A percentile compares a stretch with the other conserved stretches of the same genome.
phyloP scores from a whole-genome alignment of 345 rosid genomes.

The Isatis tinctoria region DNA sequence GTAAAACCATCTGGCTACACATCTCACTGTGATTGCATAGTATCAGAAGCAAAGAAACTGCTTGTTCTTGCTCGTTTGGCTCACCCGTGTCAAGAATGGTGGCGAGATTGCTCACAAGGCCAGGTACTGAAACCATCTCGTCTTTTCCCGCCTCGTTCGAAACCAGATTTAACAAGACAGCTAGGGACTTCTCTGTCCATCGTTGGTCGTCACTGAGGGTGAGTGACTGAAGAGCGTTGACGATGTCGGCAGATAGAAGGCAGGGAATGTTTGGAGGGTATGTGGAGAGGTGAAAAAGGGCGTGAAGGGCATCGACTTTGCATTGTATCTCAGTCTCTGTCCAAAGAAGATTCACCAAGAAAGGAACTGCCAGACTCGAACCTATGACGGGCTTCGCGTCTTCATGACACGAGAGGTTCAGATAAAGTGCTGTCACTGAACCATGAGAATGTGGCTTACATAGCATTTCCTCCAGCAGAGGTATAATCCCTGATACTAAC shows the following conservation, averaged over 20 bases:
- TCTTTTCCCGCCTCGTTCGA: slow-evolving; percentile 55
- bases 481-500: slow-evolving; percentile 62
- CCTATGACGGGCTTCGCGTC: slow-evolving; percentile 77
- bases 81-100: slow-evolving; percentile 66
- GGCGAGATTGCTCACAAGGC: slow-evolving; percentile 60
- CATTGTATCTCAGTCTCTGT: slow-evolving; percentile 57
- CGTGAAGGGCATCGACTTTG: slow-evolving; percentile 91
- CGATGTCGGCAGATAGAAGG: slow-evolving; percentile 70
- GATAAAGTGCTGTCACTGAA: slow-evolving; percentile 81
- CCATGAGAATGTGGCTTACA: slow-evolving; percentile 46
- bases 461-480: slow-evolving; percentile 75
- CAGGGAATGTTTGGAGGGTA: slow-evolving; percentile 47
- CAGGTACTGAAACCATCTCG: slow-evolving; percentile 59
- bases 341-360: slow-evolving; percentile 60
- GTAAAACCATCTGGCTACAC: slow-evolving; percentile 80
- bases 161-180: slow-evolving; percentile 71
- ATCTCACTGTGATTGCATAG: slow-evolving; percentile 69
- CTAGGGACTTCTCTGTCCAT: slow-evolving; percentile 80
- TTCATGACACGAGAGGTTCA: slow-evolving; percentile 79
- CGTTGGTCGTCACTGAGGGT: slow-evolving; percentile 46
- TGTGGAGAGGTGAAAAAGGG: slow-evolving; percentile 83
- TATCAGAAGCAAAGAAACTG: slow-evolving; percentile 62
- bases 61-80: slow-evolving; percentile 76
- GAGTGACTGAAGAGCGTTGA: slow-evolving; percentile 61
- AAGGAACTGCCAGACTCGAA: slow-evolving; percentile 70